These are phyloP conservation scores for Quercus mongolica DNA, from an alignment of 306 rosid species.

Conservation along the genomic window DNA sequence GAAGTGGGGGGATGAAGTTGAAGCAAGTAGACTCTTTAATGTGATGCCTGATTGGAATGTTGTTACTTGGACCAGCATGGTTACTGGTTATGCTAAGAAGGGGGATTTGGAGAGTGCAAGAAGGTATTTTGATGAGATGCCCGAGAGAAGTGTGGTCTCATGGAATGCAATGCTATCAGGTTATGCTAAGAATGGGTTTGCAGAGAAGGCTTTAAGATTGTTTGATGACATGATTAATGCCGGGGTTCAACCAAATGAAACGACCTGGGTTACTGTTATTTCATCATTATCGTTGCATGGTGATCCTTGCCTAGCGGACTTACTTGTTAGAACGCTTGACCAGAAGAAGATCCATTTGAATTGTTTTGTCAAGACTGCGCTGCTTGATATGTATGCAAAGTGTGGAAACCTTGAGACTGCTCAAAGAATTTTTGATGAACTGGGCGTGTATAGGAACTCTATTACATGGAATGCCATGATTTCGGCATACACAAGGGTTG, in stretches of 20 bases:
- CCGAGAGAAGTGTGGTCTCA: conserved; percentile 53
- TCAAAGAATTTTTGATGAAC: conserved; percentile 42
- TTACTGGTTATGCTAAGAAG: conserved; percentile 53
- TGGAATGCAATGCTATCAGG: conserved; percentile 84
- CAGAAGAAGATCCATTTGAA: conserved; percentile 34
- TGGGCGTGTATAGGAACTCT: conserved; percentile 37
- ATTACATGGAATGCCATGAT: conserved; percentile 69
- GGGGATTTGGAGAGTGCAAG: conserved; percentile 46
- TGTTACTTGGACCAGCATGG: conserved; percentile 66
- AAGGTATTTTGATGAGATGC: conserved; percentile 53
- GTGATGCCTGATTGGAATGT: conserved; percentile 37
- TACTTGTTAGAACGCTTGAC: conserved; percentile 30
- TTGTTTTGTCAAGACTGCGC: conserved; percentile 53
- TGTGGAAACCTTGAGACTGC: conserved; percentile 55
- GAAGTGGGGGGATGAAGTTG: conserved; percentile 54
- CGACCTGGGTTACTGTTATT: conserved; percentile 57
- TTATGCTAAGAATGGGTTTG: conserved; percentile 50
- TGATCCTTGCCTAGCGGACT: conserved; percentile 40
- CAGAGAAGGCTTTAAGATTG: conserved; percentile 48
- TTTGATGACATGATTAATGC: conserved; percentile 49
- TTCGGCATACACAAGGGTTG: conserved; percentile 59
- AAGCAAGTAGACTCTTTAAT: conserved; percentile 44
- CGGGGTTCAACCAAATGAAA: conserved; percentile 39
- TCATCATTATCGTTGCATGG: conserved; percentile 47
- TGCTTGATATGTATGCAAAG: conserved; percentile 70